Percentiles rank a stretch among this genome's conserved stretches.
phyloP scores from a whole-genome alignment of 2,329 filamentous ascomycete genomes.

The Fusarium tjaetaba region DNA sequence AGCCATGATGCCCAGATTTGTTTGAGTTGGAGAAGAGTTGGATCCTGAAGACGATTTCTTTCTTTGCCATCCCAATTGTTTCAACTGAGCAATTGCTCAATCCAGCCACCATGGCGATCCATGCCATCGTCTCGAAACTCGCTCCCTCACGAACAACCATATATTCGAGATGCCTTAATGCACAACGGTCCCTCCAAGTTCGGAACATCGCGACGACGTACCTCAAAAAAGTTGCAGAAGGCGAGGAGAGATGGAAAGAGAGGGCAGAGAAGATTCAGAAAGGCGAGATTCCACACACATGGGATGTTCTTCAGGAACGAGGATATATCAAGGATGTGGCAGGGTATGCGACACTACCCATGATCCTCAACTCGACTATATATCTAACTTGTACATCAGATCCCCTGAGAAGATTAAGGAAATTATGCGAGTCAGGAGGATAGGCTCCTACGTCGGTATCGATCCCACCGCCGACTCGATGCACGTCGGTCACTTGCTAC shows the following conservation, averaged over 20 bases:
- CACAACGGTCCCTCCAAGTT: conserved; percentile 36
- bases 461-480: conserved; percentile 84
- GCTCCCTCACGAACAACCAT: conserved; percentile 39
- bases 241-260: conserved; percentile 58
- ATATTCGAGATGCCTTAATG: conserved; percentile 38
- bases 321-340: conserved; percentile 79
- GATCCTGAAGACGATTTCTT: neutral
- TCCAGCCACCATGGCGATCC: conserved; percentile 42
- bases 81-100: neutral
- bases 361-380: neutral
- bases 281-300: conserved; percentile 64
- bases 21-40: conserved; percentile 6
- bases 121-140: conserved; percentile 38
- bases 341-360: conserved; percentile 62
- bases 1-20: conserved; percentile 20
- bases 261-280: conserved; percentile 58
- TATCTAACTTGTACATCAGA: conserved; percentile 40
- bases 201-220: conserved; percentile 55
- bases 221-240: conserved; percentile 55
- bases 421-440: conserved; percentile 71
- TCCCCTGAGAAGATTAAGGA: conserved; percentile 65
- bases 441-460: conserved; percentile 82
- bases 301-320: conserved; percentile 74
- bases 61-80: neutral
- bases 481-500: conserved; percentile 82